phyloP scores from a whole-genome alignment of 179 eudicot species.

The Pouteria campechiana region DNA sequence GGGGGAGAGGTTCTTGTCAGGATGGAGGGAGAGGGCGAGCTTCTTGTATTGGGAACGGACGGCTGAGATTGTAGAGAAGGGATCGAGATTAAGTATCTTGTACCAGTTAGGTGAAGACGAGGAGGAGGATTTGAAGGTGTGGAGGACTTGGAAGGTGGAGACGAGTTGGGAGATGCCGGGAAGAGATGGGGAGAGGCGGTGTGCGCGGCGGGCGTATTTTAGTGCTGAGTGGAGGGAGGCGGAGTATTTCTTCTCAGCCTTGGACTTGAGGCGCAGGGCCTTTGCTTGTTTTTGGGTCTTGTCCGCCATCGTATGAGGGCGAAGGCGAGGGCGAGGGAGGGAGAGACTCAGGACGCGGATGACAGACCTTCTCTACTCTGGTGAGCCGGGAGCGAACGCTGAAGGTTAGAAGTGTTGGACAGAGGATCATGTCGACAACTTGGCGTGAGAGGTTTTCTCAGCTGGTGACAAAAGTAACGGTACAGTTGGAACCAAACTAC shows the following conservation, averaged over 20 bases:
- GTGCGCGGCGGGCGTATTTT: conserved; percentile 33
- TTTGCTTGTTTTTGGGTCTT: conserved; percentile 11
- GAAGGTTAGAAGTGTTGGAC: too few relatives aligned
- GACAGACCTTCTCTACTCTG: too few relatives aligned
- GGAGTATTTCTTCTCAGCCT: conserved; percentile 41
- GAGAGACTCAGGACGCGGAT: too few relatives aligned
- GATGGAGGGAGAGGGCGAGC: conserved; percentile 51
- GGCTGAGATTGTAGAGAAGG: conserved; percentile 29
- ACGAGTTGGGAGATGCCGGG: conserved; percentile 35
- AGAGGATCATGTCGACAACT: too few relatives aligned
- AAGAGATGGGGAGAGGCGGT: conserved; percentile 28
- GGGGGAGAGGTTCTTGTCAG: conserved; percentile 43
- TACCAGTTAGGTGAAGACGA: conserved; percentile 24
- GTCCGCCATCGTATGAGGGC: too few relatives aligned
- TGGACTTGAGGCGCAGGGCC: conserved; percentile 43
- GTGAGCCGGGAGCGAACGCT: too few relatives aligned
- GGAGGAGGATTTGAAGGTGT: not conserved
- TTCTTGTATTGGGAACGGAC: conserved; percentile 52
- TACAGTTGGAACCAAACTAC: too few relatives aligned
- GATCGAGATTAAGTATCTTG: conserved; percentile 36
- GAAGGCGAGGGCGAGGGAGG: too few relatives aligned
- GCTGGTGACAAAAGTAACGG: too few relatives aligned
- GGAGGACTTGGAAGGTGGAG: conserved; percentile 45
- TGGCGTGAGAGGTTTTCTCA: too few relatives aligned
- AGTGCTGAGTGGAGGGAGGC: conserved; percentile 42